phyloP scores from a whole-genome alignment of 2,329 filamentous ascomycete species.

The Thermothelomyces thermophilus region DNA sequence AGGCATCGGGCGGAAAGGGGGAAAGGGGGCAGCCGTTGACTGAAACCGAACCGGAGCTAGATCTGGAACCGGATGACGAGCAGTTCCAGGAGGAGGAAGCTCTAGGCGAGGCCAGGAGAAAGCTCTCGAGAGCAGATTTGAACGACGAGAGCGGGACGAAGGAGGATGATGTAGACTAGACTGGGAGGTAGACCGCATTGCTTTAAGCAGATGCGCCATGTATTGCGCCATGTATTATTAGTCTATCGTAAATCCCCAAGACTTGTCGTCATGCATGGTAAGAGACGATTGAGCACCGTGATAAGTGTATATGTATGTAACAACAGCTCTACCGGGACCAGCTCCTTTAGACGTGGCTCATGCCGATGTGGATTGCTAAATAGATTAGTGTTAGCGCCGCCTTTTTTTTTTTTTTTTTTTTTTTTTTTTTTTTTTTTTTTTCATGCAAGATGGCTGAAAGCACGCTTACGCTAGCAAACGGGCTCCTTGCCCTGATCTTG shows the following conservation, averaged over 20 bases:
- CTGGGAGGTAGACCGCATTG: too few relatives aligned
- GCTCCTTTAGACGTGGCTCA: background rate
- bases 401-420: too few relatives aligned
- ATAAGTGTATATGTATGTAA: too few relatives aligned
- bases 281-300: too few relatives aligned
- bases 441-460: too few relatives aligned
- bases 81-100: constrained; percentile 32
- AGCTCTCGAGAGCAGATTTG: constrained; percentile 28
- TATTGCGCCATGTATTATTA: too few relatives aligned
- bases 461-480: constrained; percentile 57
- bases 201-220: too few relatives aligned
- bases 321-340: background rate
- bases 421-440: too few relatives aligned
- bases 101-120: constrained; percentile 35
- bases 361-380: background rate
- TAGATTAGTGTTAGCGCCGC: background rate
- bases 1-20: constrained; percentile 11
- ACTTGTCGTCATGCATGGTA: background rate
- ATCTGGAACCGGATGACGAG: constrained; percentile 18
- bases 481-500: constrained; percentile 66
- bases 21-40: constrained; percentile 28
- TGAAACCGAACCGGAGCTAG: constrained; percentile 8
- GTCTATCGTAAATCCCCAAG: background rate
- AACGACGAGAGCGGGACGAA: constrained; percentile 26
- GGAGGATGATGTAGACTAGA: constrained; percentile 41